Conservation (phyloP, 176 grass and related monocot species). For the Secale cereale region DNA sequence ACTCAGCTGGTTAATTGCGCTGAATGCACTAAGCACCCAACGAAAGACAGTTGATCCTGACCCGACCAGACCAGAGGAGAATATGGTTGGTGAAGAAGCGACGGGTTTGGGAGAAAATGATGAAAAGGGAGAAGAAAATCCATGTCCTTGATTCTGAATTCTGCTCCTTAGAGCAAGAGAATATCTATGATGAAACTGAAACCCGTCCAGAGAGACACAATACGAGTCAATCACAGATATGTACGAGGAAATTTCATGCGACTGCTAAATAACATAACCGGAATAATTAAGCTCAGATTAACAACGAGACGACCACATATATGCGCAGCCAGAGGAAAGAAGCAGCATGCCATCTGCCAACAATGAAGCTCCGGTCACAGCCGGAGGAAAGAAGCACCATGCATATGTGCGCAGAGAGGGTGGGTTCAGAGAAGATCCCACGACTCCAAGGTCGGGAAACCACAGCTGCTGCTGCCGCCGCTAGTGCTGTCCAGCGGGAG, state of each 20-base stretch:
- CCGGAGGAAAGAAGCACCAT: background rate
- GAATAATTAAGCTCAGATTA: background rate
- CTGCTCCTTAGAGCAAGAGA: background rate
- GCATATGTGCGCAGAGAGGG: background rate
- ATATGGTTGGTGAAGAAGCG: conserved; percentile 1
- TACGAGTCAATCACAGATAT: background rate
- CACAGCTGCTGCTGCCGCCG: background rate
- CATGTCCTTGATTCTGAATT: background rate
- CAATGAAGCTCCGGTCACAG: background rate
- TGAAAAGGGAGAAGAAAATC: background rate
- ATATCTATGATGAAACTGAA: background rate
- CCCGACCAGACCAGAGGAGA: background rate
- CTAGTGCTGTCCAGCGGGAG: background rate
- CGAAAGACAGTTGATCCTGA: background rate
- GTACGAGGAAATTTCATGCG: background rate
- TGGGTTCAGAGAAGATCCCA: conserved; percentile 20
- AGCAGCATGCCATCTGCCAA: background rate
- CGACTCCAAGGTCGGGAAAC: conserved; percentile 48
- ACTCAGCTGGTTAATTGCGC: background rate
- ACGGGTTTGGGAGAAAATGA: background rate
- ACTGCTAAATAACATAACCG: background rate
- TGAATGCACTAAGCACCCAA: background rate
- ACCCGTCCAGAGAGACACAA: background rate
- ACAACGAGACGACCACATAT: background rate
- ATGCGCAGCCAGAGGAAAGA: background rate